Conservation (phyloP, 495 filamentous ascomycete species). For the Bombardia bombarda region DNA sequence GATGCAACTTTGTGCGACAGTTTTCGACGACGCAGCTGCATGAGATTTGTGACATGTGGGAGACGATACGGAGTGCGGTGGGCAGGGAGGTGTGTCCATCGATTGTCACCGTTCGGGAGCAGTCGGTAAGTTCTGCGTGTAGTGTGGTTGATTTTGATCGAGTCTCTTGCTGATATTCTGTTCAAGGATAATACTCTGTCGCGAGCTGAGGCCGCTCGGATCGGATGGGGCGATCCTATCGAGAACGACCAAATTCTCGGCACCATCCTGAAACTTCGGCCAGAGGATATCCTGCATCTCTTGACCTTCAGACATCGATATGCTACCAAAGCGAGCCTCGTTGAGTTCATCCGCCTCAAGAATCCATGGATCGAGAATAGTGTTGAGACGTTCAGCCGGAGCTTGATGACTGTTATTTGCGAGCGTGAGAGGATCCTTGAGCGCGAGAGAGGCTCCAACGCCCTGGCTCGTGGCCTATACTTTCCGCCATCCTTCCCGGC, state of each 20-base stretch:
- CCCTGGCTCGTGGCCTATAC: not conserved
- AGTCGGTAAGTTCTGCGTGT: constrained; percentile 21
- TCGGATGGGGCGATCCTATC: constrained; percentile 27
- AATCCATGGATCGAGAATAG: constrained; percentile 18
- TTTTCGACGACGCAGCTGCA: constrained; percentile 27
- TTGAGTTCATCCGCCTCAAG: constrained; percentile 11
- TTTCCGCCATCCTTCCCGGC: constrained; percentile 3
- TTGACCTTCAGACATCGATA: constrained; percentile 22
- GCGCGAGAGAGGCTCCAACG: not conserved
- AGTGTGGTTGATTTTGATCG: too few species aligned
- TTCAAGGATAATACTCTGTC: constrained; percentile 5
- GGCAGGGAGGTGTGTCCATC: constrained; percentile 31
- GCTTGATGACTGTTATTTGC: not conserved
- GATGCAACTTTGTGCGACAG: constrained; percentile 23
- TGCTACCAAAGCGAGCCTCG: constrained; percentile 18
- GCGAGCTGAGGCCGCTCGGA: constrained; percentile 15
- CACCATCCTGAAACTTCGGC: constrained; percentile 32
- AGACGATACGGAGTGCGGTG: constrained; percentile 19
- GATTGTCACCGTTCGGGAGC: constrained; percentile 16
- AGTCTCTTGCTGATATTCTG: not conserved
- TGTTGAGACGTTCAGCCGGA: constrained; percentile 7
- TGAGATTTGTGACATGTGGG: constrained; percentile 27
- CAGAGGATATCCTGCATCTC: constrained; percentile 25
- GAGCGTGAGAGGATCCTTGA: not conserved
- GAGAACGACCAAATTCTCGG: constrained; percentile 20